Evolutionary conservation across 23 red algal genomes (phyloP).

Genomic region (Gracilaria caudata): DNA sequence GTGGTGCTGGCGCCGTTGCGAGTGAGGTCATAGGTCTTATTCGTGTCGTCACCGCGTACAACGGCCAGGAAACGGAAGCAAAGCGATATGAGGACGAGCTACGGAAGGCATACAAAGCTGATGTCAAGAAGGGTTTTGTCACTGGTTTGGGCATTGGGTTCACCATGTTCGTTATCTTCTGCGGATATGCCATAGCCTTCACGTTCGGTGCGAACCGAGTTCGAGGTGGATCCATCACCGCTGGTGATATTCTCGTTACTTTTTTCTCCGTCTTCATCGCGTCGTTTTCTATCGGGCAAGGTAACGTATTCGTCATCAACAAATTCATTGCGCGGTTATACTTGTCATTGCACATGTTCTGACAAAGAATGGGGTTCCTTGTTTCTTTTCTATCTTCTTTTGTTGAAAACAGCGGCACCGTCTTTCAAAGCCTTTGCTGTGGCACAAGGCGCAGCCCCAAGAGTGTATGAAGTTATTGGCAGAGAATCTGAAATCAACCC

Average conservation of each 20-base stretch:
- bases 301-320: constrained; percentile 10
- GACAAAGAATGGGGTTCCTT: background rate
- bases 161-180: constrained; percentile 93
- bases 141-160: constrained; percentile 80
- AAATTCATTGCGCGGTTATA: background rate
- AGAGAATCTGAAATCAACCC: constrained; percentile 71
- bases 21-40: constrained; percentile 89
- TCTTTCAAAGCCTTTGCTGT: constrained; percentile 64
- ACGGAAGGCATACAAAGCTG: constrained; percentile 58
- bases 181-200: constrained; percentile 89
- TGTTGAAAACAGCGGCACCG: constrained; percentile 42
- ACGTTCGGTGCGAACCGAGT: constrained; percentile 84
- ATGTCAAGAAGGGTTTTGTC: constrained; percentile 62
- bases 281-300: constrained; percentile 90
- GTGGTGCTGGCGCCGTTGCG: constrained; percentile 85
- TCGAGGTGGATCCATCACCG: constrained; percentile 20
- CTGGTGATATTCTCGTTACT: constrained; percentile 80
- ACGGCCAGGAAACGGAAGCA: constrained; percentile 71
- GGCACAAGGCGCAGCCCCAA: constrained; percentile 75
- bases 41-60: constrained; percentile 81
- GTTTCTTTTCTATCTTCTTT: background rate
- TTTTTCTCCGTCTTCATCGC: constrained; percentile 97
- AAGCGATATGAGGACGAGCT: constrained; percentile 76
- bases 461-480: constrained; percentile 78
- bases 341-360: background rate